Conservation (phyloP, 106 monocot genomes). For the Dendrobium huoshanense region DNA sequence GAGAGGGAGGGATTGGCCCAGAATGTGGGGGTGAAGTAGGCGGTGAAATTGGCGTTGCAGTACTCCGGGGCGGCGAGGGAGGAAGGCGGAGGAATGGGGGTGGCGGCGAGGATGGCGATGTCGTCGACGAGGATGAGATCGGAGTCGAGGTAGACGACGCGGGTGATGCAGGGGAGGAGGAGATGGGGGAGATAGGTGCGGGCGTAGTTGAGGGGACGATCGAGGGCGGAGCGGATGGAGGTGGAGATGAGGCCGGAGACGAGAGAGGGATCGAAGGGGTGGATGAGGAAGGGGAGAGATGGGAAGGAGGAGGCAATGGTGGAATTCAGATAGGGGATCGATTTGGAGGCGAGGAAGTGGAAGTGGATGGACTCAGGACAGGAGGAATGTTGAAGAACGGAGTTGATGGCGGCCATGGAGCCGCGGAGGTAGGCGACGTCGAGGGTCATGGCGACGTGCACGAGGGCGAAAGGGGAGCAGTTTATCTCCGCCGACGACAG, state of each 20-base stretch:
- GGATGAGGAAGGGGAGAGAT: slow-evolving; percentile 43
- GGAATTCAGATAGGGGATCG: slow-evolving; percentile 25
- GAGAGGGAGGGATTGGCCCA: slow-evolving; percentile 70
- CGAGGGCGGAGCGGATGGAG: slow-evolving; percentile 57
- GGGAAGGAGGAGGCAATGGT: slow-evolving; percentile 45
- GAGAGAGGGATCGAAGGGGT: slow-evolving; percentile 43
- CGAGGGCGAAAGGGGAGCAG: slow-evolving; percentile 31
- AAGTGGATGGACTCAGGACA: slow-evolving; percentile 65
- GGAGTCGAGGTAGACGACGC: slow-evolving; percentile 60
- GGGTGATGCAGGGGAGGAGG: slow-evolving; percentile 46
- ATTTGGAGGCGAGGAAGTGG: slow-evolving; percentile 57
- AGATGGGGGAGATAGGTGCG: slow-evolving; percentile 40
- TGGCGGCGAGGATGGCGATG: slow-evolving; percentile 34
- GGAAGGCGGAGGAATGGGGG: slow-evolving; percentile 18
- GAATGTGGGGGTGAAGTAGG: slow-evolving; percentile 73
- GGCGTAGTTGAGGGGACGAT: slow-evolving; percentile 62
- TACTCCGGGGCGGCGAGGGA: slow-evolving; percentile 67
- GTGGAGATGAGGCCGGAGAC: slow-evolving; percentile 55
- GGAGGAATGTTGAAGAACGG: slow-evolving; percentile 57
- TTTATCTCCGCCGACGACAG: slow-evolving; percentile 16
- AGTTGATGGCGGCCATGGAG: slow-evolving; percentile 63
- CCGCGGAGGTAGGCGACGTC: slow-evolving; percentile 63
- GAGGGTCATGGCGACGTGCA: slow-evolving; percentile 70
- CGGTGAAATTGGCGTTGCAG: slow-evolving; percentile 70
- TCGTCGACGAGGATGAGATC: slow-evolving; percentile 65